Conservation (phyloP, 2,329 filamentous ascomycete genomes). For the Tolypocladium capitatum region DNA sequence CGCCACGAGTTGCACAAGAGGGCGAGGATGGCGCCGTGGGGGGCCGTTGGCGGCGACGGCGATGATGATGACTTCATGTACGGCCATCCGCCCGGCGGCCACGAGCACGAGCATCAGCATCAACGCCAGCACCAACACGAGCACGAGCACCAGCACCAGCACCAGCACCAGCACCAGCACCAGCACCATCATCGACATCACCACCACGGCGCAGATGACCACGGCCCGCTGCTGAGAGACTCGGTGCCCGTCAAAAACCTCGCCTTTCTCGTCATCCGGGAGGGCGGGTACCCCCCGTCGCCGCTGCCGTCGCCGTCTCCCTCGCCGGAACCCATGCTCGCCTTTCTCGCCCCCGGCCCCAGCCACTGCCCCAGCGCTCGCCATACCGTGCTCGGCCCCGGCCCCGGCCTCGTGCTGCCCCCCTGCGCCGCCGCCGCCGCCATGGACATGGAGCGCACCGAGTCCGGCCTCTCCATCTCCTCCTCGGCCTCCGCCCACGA, state of each 20-base stretch:
- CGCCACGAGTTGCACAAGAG: background rate
- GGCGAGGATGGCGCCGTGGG: background rate
- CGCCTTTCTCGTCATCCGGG: constrained; percentile 26
- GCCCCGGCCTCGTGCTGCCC: constrained; percentile 5
- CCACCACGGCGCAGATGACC: background rate
- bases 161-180: background rate
- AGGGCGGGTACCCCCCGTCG: constrained; percentile 11
- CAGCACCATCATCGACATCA: background rate
- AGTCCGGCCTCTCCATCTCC: constrained; percentile 34
- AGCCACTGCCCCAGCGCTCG: too few relatives aligned
- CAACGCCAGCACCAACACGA: background rate
- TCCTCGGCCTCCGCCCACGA: constrained; percentile 20
- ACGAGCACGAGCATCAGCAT: background rate
- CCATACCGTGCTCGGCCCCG: background rate
- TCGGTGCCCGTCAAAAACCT: constrained; percentile 18
- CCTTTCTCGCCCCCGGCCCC: constrained; percentile 3
- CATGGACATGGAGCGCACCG: constrained; percentile 31
- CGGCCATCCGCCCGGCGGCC: background rate
- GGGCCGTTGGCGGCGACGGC: background rate
- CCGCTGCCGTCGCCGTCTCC: constrained; percentile 5
- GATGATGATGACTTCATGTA: background rate
- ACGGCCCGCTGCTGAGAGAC: background rate
- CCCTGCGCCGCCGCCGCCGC: constrained; percentile 3
- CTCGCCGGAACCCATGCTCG: constrained; percentile 10
- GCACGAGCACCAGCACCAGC: background rate